Conservation (phyloP, 257 asterid species). For the Perilla frutescens region DNA sequence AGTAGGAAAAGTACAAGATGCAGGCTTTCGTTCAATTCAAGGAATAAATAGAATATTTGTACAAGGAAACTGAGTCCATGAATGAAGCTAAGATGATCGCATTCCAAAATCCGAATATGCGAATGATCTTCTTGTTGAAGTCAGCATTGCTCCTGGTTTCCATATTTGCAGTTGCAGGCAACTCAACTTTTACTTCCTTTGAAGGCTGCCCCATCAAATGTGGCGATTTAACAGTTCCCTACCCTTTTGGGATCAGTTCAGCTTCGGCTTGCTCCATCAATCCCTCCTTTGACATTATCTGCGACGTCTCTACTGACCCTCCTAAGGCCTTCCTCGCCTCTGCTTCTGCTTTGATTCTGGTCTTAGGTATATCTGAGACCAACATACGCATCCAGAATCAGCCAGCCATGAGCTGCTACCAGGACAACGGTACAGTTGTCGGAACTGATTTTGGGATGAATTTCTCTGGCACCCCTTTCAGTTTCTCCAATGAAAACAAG, state of each 20-base stretch:
- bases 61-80: too few species aligned
- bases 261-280: constrained; percentile 31
- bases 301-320: constrained; percentile 35
- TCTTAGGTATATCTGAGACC: constrained; percentile 37
- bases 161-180: background rate
- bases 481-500: constrained; percentile 42
- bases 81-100: too few species aligned
- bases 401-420: constrained; percentile 28
- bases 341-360: background rate
- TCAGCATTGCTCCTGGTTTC: constrained; percentile 7
- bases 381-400: constrained; percentile 34
- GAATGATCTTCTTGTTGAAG: background rate
- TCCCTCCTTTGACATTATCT: constrained; percentile 35
- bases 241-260: constrained; percentile 43
- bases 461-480: constrained; percentile 37
- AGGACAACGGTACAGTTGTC: background rate
- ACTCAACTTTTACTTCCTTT: background rate
- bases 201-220: constrained; percentile 43
- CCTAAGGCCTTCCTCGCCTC: constrained; percentile 40
- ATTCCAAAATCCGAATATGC: constrained; percentile 27
- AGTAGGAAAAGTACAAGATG: background rate
- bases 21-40: constrained; percentile 32
- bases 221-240: constrained; percentile 44
- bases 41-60: background rate
- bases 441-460: background rate